Evolutionary conservation across 2,329 filamentous ascomycete species (phyloP).

Genomic region (Epichloe elymi): DNA sequence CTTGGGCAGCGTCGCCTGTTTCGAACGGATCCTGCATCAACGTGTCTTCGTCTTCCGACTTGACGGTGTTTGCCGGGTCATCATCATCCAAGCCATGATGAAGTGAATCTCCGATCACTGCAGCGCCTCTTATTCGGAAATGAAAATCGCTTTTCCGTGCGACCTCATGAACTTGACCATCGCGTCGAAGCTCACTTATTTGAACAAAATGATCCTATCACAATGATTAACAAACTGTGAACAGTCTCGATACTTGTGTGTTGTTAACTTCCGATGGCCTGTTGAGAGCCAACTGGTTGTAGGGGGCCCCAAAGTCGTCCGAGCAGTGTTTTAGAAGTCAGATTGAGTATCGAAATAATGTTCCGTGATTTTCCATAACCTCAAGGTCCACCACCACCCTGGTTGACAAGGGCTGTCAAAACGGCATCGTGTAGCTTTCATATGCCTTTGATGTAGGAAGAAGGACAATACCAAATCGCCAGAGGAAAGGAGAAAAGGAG

Average conservation of each 20-base stretch:
- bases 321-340: not conserved
- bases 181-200: conserved; percentile 58
- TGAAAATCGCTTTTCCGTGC: conserved; percentile 68
- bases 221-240: conserved; percentile 3
- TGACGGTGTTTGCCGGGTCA: conserved; percentile 16
- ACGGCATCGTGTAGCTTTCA: not conserved
- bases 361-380: not conserved
- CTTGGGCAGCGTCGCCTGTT: conserved; percentile 2
- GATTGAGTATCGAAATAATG: not conserved
- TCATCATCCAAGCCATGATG: conserved; percentile 23
- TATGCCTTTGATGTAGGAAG: not conserved
- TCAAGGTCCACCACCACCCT: not conserved
- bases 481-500: not conserved
- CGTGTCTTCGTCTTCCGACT: conserved; percentile 27
- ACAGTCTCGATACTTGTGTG: not conserved
- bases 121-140: conserved; percentile 64
- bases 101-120: conserved; percentile 51
- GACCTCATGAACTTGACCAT: conserved; percentile 63
- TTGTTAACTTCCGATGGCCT: not conserved
- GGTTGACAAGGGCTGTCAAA: not conserved
- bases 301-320: not conserved
- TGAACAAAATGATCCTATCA: conserved; percentile 63
- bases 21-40: conserved; percentile 20
- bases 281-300: not conserved
- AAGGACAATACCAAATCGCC: not conserved